These are phyloP conservation scores for Zymoseptoria pseudotritici DNA, from an alignment of 2,329 filamentous ascomycete genomes.

Conservation along the genomic window DNA sequence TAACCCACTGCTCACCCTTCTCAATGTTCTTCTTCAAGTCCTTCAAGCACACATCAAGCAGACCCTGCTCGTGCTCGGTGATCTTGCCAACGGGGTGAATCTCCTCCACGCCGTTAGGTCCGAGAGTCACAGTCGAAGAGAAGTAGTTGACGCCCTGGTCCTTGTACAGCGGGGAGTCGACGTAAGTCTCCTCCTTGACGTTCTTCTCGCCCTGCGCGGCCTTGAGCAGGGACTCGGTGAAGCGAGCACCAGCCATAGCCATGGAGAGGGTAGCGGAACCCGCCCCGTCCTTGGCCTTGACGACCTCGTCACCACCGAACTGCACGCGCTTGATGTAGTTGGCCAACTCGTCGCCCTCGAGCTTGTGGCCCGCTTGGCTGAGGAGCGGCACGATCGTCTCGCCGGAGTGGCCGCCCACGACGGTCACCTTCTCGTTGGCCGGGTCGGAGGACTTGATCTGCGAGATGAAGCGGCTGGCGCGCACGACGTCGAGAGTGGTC, in stretches of 20 bases:
- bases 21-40: slow-evolving; percentile 91
- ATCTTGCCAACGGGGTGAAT: slow-evolving; percentile 81
- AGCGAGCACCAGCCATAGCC: slow-evolving; percentile 84
- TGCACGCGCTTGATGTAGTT: slow-evolving; percentile 89
- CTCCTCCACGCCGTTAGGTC: slow-evolving; percentile 92
- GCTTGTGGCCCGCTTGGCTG: slow-evolving; percentile 85
- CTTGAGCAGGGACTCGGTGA: slow-evolving; percentile 87
- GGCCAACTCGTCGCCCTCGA: slow-evolving; percentile 65
- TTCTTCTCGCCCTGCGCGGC: slow-evolving; percentile 90
- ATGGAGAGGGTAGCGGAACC: slow-evolving; percentile 97
- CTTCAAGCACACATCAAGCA: slow-evolving; percentile 74
- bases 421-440: slow-evolving; percentile 85
- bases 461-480: slow-evolving; percentile 94
- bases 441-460: slow-evolving; percentile 89
- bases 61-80: slow-evolving; percentile 77
- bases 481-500: slow-evolving; percentile 97
- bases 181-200: slow-evolving; percentile 91
- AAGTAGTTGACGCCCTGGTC: slow-evolving; percentile 98
- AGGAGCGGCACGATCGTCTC: slow-evolving; percentile 98
- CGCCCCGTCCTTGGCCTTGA: slow-evolving; percentile 97
- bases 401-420: slow-evolving; percentile 94
- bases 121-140: slow-evolving; percentile 88
- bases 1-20: slow-evolving; percentile 70
- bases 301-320: slow-evolving; percentile 98
- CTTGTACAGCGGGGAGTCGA: slow-evolving; percentile 97